phyloP scores from a whole-genome alignment of 345 rosid genomes.

The Ceriops decandra region DNA sequence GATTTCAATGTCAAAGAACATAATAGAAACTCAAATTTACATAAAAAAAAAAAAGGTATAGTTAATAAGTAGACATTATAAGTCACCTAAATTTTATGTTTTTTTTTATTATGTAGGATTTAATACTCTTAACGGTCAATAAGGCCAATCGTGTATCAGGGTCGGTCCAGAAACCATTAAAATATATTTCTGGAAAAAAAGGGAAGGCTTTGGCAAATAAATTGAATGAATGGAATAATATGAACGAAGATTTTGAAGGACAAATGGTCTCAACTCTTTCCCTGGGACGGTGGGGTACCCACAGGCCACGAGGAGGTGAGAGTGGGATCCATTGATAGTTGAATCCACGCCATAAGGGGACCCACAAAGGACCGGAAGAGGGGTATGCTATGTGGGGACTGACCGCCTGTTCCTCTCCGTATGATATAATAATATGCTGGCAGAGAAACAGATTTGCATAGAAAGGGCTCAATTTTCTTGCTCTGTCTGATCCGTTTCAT shows the following conservation, averaged over 20 bases:
- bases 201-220: slow-evolving; percentile 22
- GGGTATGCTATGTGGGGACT: not conserved
- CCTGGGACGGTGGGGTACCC: slow-evolving; percentile 14
- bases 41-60: too few species aligned
- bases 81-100: too few species aligned
- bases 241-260: not conserved
- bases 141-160: too few species aligned
- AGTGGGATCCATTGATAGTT: slow-evolving; percentile 38
- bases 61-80: too few species aligned
- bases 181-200: not conserved
- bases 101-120: too few species aligned
- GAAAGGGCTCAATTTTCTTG: slow-evolving; percentile 14
- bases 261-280: not conserved
- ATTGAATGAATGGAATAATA: not conserved
- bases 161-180: too few species aligned
- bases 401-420: slow-evolving; percentile 1
- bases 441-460: slow-evolving; percentile 5
- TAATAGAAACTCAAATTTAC: too few species aligned
- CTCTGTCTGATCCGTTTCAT: not conserved
- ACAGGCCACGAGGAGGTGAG: not conserved
- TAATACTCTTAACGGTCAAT: too few species aligned
- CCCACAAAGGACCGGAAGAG: slow-evolving; percentile 13
- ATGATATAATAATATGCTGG: slow-evolving; percentile 4
- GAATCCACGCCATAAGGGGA: slow-evolving; percentile 49
- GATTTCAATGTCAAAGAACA: too few species aligned